phyloP scores from a whole-genome alignment of 768 basidiomycete genomes.

The Suillus cothurnatus region DNA sequence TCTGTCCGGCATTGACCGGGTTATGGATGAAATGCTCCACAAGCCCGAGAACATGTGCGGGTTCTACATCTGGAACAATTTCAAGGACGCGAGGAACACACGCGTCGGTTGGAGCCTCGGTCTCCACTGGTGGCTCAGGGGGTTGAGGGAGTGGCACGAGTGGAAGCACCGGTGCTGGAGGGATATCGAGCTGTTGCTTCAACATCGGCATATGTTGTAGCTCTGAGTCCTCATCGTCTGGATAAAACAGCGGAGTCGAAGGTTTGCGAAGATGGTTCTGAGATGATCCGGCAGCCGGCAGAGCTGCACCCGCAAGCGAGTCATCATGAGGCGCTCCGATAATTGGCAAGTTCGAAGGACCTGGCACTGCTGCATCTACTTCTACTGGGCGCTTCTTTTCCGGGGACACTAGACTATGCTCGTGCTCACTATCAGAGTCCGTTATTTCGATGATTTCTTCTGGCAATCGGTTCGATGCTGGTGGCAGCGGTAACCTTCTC shows the following conservation, averaged over 20 bases:
- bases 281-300: slow-evolving; percentile 15
- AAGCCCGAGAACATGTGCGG: slow-evolving; percentile 52
- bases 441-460: slow-evolving; percentile 50
- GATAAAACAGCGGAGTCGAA: slow-evolving; percentile 37
- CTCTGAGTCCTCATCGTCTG: slow-evolving; percentile 36
- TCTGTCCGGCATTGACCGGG: slow-evolving; percentile 28
- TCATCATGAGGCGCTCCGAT: slow-evolving; percentile 17
- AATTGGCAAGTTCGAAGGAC: slow-evolving; percentile 10
- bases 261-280: slow-evolving; percentile 11
- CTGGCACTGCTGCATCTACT: slow-evolving; percentile 8
- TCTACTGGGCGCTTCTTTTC: slow-evolving; percentile 2
- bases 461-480: slow-evolving; percentile 9
- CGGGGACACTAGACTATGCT: slow-evolving; percentile 4
- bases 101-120: slow-evolving; percentile 26
- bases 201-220: background rate
- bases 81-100: slow-evolving; percentile 58
- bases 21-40: slow-evolving; percentile 45
- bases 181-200: background rate
- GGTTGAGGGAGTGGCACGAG: slow-evolving; percentile 10
- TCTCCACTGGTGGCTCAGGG: slow-evolving; percentile 18
- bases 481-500: slow-evolving; percentile 12
- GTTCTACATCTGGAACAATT: slow-evolving; percentile 70
- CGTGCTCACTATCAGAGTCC: slow-evolving; percentile 48
- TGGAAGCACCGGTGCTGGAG: slow-evolving; percentile 8
- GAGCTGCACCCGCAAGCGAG: slow-evolving; percentile 16